A percentile compares a stretch with the other conserved stretches of the same genome.
Conservation (phyloP, 2,329 filamentous ascomycete species). For the Apiospora sp. region DNA sequence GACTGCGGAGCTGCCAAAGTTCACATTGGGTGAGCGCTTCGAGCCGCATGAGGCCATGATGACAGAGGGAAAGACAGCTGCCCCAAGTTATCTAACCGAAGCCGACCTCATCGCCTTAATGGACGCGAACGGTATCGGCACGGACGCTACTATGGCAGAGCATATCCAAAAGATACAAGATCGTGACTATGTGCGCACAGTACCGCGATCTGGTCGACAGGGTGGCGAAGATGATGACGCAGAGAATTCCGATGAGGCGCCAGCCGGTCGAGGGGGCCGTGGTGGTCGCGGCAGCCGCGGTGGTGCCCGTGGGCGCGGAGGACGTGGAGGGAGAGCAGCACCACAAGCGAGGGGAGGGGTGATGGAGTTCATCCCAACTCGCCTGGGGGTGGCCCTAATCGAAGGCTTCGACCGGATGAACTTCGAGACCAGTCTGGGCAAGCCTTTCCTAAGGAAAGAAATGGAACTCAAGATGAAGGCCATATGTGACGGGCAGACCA, state of each 20-base stretch:
- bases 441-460: slow-evolving; percentile 95
- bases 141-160: slow-evolving; percentile 98
- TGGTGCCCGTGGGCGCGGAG: slow-evolving; percentile 52
- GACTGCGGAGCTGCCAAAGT: slow-evolving; percentile 81
- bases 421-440: slow-evolving; percentile 89
- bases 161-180: slow-evolving; percentile 97
- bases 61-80: slow-evolving; percentile 86
- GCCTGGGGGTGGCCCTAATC: slow-evolving; percentile 88
- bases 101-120: slow-evolving; percentile 95
- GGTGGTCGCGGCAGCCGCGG: slow-evolving; percentile 59
- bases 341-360: slow-evolving; percentile 54
- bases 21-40: slow-evolving; percentile 81
- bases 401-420: slow-evolving; percentile 95
- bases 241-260: slow-evolving; percentile 49
- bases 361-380: slow-evolving; percentile 91
- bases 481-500: slow-evolving; percentile 88
- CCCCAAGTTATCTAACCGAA: slow-evolving; percentile 90
- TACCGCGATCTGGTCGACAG: slow-evolving; percentile 51
- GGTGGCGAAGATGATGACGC: slow-evolving; percentile 48
- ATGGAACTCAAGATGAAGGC: slow-evolving; percentile 98
- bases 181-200: slow-evolving; percentile 81
- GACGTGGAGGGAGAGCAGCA: slow-evolving; percentile 50
- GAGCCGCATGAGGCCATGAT: slow-evolving; percentile 89
- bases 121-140: slow-evolving; percentile 98
- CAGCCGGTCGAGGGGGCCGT: slow-evolving; percentile 49